Evolutionary conservation across 345 rosid species (phyloP).

Genomic region (Streptanthus diversifolius): DNA sequence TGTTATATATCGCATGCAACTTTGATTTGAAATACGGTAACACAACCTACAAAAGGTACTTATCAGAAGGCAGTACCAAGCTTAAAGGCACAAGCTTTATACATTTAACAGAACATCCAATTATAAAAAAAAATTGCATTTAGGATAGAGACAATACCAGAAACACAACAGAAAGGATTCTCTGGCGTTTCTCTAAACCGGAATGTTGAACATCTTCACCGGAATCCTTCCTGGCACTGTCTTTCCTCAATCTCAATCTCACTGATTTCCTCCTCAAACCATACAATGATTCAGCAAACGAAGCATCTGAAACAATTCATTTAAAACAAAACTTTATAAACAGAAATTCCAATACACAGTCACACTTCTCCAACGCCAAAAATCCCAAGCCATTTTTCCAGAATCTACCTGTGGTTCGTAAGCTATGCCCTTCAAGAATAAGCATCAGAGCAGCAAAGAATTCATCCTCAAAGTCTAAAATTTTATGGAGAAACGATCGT

Average conservation of each 20-base stretch:
- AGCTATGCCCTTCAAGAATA: slow-evolving; percentile 89
- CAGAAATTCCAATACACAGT: not conserved
- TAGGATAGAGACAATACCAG: slow-evolving; percentile 54
- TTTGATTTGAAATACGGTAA: slow-evolving; percentile 90
- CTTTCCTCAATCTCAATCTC: slow-evolving; percentile 51
- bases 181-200: slow-evolving; percentile 74
- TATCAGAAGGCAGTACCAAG: not conserved
- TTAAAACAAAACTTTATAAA: not conserved
- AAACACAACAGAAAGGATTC: slow-evolving; percentile 83
- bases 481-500: slow-evolving; percentile 81
- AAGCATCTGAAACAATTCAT: slow-evolving; percentile 63
- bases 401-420: slow-evolving; percentile 77
- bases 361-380: not conserved
- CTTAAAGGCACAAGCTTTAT: not conserved
- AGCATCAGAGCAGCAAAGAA: slow-evolving; percentile 86
- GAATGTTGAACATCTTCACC: slow-evolving; percentile 57
- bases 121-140: not conserved
- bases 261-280: slow-evolving; percentile 90
- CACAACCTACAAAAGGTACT: slow-evolving; percentile 59
- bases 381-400: not conserved
- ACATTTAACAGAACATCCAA: not conserved
- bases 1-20: slow-evolving; percentile 77
- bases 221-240: slow-evolving; percentile 37
- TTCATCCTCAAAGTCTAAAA: slow-evolving; percentile 92
- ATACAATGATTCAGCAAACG: slow-evolving; percentile 90